Evolutionary conservation across 2,329 filamentous ascomycete species (phyloP), one percentile per base, ranked within the genome.

Genomic region (Trichoderma arundinaceum): DNA sequence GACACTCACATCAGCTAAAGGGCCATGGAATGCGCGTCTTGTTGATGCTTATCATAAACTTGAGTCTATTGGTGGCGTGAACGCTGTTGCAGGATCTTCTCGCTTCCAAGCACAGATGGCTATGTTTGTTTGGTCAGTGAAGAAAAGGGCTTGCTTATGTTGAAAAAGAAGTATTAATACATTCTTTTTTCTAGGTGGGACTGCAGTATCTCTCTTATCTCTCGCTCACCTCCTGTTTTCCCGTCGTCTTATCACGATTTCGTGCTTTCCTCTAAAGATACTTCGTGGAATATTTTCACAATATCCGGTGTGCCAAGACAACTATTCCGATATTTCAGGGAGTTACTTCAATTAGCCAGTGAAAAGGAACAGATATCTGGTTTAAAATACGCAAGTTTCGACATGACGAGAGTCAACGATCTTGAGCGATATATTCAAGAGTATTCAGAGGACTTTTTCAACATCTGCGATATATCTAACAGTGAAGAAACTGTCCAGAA

Each of bases 91-190:
- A 19, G 17, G 17, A 13, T 66, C 54, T 4, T 43, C 63, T 13
- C 48, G 58, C 38, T 51, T 61, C 22, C 57, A 38, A 4, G 57
- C 63, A 17, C 66, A 66, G 58, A 51, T 68, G 13, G 59, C 61
- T 12, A 68, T 68, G 66, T 65, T 68, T 17, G 44, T 66, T 33
- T 68, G 66, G 66, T 68, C n/a, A 54, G 66, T 59, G 28, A 1
- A 53, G 28, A 52, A 28, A 28, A 28, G 22, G 4, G 22, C 22
- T 28, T 28, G 4, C 22, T 28, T 28, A 3, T 28, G 22, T 28
- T 28, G 22, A n/a, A 38, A 8, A 17, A 17, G 12, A 4, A 8
- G 1, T 8, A 38, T 15, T 53, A 19, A 53, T 28, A 15, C 22
- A 38, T 19, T 19, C 15, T 19, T 19, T 19, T 19, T 38, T 19